These are phyloP conservation scores for Diversispora eburnea DNA, from an alignment of 192 early-diverging fungal genomes.

Conservation along the genomic window DNA sequence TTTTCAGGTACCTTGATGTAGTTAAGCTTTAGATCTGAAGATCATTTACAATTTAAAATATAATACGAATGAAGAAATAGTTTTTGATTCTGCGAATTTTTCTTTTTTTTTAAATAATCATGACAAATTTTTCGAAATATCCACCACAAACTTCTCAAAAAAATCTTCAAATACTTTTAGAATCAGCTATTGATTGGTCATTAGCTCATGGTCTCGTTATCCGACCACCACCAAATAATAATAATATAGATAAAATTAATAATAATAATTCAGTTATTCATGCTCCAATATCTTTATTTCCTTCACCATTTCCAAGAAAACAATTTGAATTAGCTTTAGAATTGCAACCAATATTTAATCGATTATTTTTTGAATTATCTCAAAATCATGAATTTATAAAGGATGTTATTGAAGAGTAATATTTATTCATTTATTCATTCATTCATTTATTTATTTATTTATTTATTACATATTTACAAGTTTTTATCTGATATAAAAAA, in stretches of 20 bases:
- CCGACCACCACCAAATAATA: slow-evolving; percentile 48
- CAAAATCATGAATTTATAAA: slow-evolving; percentile 72
- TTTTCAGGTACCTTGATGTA: too few species aligned
- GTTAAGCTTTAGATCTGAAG: too few species aligned
- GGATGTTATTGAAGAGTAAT: slow-evolving; percentile 67
- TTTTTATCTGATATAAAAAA: background rate
- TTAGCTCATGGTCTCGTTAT: slow-evolving; percentile 80
- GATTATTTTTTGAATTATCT: slow-evolving; percentile 74
- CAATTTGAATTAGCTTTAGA: slow-evolving; percentile 69
- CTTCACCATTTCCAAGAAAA: slow-evolving; percentile 73
- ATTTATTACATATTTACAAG: background rate
- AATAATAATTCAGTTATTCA: slow-evolving; percentile 58
- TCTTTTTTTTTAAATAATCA: background rate
- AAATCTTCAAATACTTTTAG: slow-evolving; percentile 43
- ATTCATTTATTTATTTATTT: background rate
- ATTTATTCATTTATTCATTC: background rate
- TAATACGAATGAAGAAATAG: too few species aligned
- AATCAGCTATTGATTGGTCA: slow-evolving; percentile 77
- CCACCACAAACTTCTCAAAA: slow-evolving; percentile 27
- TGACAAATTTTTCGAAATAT: background rate
- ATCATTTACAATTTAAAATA: too few species aligned
- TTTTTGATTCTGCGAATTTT: too few species aligned
- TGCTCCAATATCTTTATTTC: slow-evolving; percentile 83
- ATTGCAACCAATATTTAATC: slow-evolving; percentile 79
- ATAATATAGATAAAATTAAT: background rate